These are phyloP conservation scores for Podospora australis DNA, from an alignment of 495 filamentous ascomycete species.

Conservation along the genomic window DNA sequence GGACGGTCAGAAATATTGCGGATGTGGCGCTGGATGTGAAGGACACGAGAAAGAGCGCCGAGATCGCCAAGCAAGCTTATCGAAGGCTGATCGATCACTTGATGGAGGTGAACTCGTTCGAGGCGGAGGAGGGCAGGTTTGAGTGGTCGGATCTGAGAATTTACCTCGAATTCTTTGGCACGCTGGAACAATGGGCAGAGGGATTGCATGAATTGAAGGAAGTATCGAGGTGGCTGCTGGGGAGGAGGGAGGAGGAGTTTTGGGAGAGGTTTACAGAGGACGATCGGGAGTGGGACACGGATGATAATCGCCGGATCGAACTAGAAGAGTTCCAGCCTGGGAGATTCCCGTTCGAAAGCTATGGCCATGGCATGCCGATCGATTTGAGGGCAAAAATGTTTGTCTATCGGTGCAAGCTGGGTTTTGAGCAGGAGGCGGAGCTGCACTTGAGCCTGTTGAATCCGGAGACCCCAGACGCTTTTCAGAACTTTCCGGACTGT, in stretches of 20 bases:
- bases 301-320: conserved; percentile 58
- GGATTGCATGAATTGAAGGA: conserved; percentile 62
- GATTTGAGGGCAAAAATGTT: conserved; percentile 86
- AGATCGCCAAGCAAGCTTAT: conserved; percentile 56
- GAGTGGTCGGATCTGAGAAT: conserved; percentile 81
- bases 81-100: conserved; percentile 51
- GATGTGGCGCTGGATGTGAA: conserved; percentile 56
- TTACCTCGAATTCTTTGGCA: conserved; percentile 71
- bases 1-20: conserved; percentile 57
- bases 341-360: conserved; percentile 53
- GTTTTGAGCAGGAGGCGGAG: conserved; percentile 67
- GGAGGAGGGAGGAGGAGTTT: conserved; percentile 62
- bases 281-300: conserved; percentile 86
- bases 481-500: conserved; percentile 64
- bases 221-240: conserved; percentile 74
- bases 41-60: conserved; percentile 35
- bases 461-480: conserved; percentile 45
- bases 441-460: conserved; percentile 49
- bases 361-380: conserved; percentile 69
- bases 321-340: conserved; percentile 45
- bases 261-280: conserved; percentile 76
- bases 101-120: conserved; percentile 29
- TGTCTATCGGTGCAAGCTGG: conserved; percentile 66
- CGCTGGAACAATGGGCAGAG: conserved; percentile 51
- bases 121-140: conserved; percentile 47